Conservation (phyloP, 306 rosid genomes). For the Senna tora region DNA sequence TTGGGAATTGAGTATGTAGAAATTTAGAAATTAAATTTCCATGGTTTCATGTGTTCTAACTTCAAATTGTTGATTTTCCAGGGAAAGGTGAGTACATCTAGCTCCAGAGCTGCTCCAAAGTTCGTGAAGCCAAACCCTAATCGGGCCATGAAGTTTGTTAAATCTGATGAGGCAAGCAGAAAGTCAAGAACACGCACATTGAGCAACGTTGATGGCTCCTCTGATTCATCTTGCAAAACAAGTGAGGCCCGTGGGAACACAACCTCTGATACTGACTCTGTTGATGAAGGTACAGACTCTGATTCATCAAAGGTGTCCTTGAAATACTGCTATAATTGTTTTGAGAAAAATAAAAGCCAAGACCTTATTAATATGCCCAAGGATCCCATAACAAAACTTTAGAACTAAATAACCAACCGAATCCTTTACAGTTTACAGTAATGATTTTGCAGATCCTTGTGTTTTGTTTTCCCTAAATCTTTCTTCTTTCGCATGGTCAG, state of each 20-base stretch:
- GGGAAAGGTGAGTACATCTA: constrained; percentile 34
- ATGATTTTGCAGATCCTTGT: not conserved
- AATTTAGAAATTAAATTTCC: no score
- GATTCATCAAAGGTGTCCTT: not conserved
- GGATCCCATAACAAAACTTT: not conserved
- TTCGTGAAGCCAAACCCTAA: constrained; percentile 29
- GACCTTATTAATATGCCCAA: not conserved
- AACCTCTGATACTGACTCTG: constrained; percentile 20
- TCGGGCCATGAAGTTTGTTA: constrained; percentile 11
- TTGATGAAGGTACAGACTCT: constrained; percentile 41
- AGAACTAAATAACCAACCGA: not conserved
- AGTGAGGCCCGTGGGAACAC: constrained; percentile 4
- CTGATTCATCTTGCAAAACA: constrained; percentile 17
- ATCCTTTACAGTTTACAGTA: not conserved
- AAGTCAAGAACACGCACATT: not conserved
- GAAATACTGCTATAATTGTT: not conserved
- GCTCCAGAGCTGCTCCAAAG: constrained; percentile 15
- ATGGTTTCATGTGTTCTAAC: not conserved
- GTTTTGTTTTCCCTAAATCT: not conserved
- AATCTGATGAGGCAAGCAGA: constrained; percentile 2
- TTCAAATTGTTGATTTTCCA: constrained; percentile 19
- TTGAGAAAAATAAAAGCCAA: not conserved
- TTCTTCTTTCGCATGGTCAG: not conserved
- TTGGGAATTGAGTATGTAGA: not conserved
- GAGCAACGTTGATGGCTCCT: constrained; percentile 6